Evolutionary conservation across 1,139 yeast genomes (phyloP).

Genomic region (Lodderomyces metapsilosis): DNA sequence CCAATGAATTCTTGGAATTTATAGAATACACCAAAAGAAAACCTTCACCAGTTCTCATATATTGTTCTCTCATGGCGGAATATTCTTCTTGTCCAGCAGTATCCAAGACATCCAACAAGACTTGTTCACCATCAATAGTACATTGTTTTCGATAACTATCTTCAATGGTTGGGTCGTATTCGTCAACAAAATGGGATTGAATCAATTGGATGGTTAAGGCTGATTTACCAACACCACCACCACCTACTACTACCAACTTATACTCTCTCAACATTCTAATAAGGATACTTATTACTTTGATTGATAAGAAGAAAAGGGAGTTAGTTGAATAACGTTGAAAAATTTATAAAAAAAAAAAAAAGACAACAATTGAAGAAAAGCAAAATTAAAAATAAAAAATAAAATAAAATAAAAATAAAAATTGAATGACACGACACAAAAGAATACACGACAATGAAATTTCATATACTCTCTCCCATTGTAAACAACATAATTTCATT

Average conservation of each 20-base stretch:
- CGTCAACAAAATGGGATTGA: slow-evolving; percentile 91
- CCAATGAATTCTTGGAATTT: slow-evolving; percentile 74
- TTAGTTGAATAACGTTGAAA: neutral
- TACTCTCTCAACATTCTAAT: slow-evolving; percentile 55
- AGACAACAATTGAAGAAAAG: too few species aligned
- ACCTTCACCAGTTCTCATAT: slow-evolving; percentile 94
- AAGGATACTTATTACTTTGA: slow-evolving; percentile 2
- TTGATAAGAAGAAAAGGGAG: neutral
- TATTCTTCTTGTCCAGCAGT: slow-evolving; percentile 99
- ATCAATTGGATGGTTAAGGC: slow-evolving; percentile 89
- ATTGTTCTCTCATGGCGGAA: slow-evolving; percentile 90
- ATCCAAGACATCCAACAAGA: slow-evolving; percentile 74
- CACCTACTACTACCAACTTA: slow-evolving; percentile 93
- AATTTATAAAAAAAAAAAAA: neutral
- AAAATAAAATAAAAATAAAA: too few species aligned
- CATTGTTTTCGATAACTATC: slow-evolving; percentile 64
- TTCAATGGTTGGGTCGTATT: slow-evolving; percentile 97
- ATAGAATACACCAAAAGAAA: slow-evolving; percentile 82
- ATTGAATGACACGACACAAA: too few species aligned
- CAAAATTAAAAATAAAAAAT: too few species aligned
- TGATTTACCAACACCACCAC: slow-evolving; percentile 98
- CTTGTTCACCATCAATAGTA: slow-evolving; percentile 50
- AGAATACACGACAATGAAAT: too few species aligned
- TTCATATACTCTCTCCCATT: too few species aligned
- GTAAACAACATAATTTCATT: too few species aligned